These are phyloP conservation scores for Breynia disticha DNA, from an alignment of 441 rosid species.

Conservation along the genomic window DNA sequence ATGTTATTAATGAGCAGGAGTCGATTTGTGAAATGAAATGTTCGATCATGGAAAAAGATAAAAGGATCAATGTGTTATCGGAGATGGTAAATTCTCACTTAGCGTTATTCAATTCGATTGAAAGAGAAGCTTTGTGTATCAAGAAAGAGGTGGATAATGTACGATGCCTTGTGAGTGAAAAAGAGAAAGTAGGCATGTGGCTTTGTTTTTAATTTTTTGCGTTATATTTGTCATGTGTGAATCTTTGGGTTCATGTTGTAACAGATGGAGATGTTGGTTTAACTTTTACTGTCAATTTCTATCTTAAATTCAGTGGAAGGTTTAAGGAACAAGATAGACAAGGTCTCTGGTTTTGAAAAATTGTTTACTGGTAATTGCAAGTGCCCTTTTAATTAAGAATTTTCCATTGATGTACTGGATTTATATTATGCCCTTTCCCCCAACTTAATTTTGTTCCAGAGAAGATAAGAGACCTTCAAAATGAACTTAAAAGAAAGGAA, in stretches of 20 bases:
- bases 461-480: slow-evolving; percentile 44
- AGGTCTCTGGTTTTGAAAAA: slow-evolving; percentile 40
- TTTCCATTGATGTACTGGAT: not conserved
- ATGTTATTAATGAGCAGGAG: slow-evolving; percentile 44
- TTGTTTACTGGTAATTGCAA: slow-evolving; percentile 42
- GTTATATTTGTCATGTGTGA: not conserved
- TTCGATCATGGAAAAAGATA: slow-evolving; percentile 47
- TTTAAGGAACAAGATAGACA: slow-evolving; percentile 58
- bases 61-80: slow-evolving; percentile 29
- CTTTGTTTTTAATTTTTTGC: slow-evolving; percentile 16
- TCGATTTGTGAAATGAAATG: slow-evolving; percentile 63
- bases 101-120: slow-evolving; percentile 67
- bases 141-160: slow-evolving; percentile 49
- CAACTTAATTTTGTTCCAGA: slow-evolving; percentile 25
- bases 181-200: slow-evolving; percentile 75
- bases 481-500: slow-evolving; percentile 33
- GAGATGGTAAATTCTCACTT: slow-evolving; percentile 60
- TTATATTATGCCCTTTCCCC: not conserved
- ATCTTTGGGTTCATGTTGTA: slow-evolving; percentile 4
- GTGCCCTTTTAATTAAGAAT: slow-evolving; percentile 9
- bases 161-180: slow-evolving; percentile 49
- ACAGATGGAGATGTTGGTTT: slow-evolving; percentile 5
- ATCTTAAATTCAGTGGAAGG: slow-evolving; percentile 38
- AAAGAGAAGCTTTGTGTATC: slow-evolving; percentile 54
- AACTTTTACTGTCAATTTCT: no score